phyloP scores from a whole-genome alignment of 2,329 filamentous ascomycete species.

The Penicillium sp. region DNA sequence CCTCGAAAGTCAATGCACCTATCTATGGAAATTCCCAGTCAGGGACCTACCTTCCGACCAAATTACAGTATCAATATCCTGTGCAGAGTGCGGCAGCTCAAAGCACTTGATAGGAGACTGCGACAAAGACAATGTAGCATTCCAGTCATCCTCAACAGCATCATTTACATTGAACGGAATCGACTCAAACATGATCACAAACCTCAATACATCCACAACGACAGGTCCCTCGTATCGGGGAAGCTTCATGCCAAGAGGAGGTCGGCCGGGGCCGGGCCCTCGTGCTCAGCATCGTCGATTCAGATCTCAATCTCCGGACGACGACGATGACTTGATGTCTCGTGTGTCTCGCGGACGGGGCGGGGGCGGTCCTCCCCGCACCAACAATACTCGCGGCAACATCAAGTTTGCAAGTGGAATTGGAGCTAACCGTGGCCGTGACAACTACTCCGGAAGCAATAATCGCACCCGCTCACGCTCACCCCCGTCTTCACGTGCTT shows the following conservation, averaged over 20 bases:
- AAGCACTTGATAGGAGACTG: constrained; percentile 47
- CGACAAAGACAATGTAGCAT: constrained; percentile 20
- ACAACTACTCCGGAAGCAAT: neutral
- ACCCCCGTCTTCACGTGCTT: constrained; percentile 12
- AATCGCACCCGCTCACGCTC: neutral
- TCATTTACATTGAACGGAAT: constrained; percentile 41
- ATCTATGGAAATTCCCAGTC: constrained; percentile 52
- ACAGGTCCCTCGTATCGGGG: neutral
- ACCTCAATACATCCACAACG: too few relatives aligned
- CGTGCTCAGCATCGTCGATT: neutral
- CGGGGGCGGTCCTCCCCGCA: constrained; percentile 26
- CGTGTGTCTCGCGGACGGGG: constrained; percentile 23
- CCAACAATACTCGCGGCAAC: constrained; percentile 28
- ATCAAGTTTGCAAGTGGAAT: constrained; percentile 37
- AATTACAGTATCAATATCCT: constrained; percentile 44
- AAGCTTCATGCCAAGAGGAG: neutral
- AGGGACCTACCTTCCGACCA: constrained; percentile 25
- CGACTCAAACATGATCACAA: constrained; percentile 37
- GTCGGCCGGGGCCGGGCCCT: constrained; percentile 1
- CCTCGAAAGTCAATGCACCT: constrained; percentile 57
- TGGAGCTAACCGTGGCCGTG: constrained; percentile 23
- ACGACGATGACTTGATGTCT: constrained; percentile 35
- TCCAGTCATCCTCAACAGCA: constrained; percentile 37
- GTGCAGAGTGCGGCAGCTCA: constrained; percentile 43
- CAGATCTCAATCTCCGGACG: constrained; percentile 30